Base-by-base conservation (phyloP, 164 flowering plant species). In the Warburgia ugandensis region DNA sequence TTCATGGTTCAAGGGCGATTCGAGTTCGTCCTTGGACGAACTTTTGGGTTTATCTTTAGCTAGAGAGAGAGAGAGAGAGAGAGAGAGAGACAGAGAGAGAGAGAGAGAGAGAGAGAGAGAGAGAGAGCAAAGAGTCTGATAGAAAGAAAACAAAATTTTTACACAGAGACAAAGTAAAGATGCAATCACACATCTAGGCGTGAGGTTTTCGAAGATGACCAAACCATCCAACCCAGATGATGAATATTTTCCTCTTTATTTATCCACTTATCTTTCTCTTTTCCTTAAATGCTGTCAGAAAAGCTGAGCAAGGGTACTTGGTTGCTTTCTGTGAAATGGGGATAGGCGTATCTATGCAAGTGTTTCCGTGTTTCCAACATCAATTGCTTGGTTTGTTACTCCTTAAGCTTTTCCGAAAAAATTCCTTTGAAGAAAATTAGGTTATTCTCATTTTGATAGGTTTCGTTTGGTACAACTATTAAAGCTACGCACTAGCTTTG, bases 121-220 rank as follows among this genome's bases (percentile, higher is more conserved):
- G 26, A n/a, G 30, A 20, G 39, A 22, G 32, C 38, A 51, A n/a
- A n/a, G n/a, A 40, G 21, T 7, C 13, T 28, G 42, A 56, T 51
- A 62, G 27, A 9, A 42, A 22, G 54, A 1, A 43, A 7, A n/a
- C 2, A 1, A 20, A 16, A 20, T 20, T 42, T 22, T 42, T 42
- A 16, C 20, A 11, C 25, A 27, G 17, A 11, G 55, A 58, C 59
- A 54, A 61, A 56, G 58, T 37, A n/a, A 58, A 71, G 42, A 45
- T 57, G 66, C 56, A 61, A 61, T 61, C 59, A 60, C 49, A 35
- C n/a, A 60, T 61, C 31, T 58, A 50, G 30, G 26, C 45, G 29
- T 72, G 74, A 68, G 68, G 48, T 58, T 69, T 56, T 61, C 68
- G 76, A 66, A 73, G 69, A 58, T 68, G 68, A 54, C 65, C 76